These are phyloP conservation scores for Triangularia verruculosa DNA, from an alignment of 2,329 filamentous ascomycete species.

Conservation along the genomic window DNA sequence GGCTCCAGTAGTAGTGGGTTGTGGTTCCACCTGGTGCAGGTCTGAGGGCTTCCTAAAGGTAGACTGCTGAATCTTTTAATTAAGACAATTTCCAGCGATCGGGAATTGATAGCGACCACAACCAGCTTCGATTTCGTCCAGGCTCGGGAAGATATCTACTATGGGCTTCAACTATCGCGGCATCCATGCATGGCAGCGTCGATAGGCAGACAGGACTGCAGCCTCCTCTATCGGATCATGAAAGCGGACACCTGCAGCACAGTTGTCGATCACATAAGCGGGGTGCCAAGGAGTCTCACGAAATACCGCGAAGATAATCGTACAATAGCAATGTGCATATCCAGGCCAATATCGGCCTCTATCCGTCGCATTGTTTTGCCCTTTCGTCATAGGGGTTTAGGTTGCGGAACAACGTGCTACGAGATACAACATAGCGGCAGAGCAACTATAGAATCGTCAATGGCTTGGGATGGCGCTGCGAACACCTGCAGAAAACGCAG, in stretches of 20 bases:
- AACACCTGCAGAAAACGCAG: neutral
- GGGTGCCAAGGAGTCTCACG: neutral
- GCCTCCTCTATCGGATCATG: conserved; percentile 1
- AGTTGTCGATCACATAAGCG: conserved; percentile 1
- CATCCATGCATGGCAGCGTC: neutral
- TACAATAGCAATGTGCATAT: neutral
- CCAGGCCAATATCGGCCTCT: neutral
- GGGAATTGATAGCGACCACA: neutral
- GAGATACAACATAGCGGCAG: neutral
- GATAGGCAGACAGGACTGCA: neutral
- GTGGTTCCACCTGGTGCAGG: conserved; percentile 5
- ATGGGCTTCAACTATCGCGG: neutral
- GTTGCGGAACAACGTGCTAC: neutral
- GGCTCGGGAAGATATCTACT: neutral
- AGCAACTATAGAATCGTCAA: neutral
- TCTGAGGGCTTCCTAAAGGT: neutral
- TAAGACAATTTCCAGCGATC: neutral
- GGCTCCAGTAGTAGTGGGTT: neutral
- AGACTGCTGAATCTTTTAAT: neutral
- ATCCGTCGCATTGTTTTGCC: neutral
- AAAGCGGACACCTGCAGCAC: neutral
- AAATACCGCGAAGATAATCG: neutral
- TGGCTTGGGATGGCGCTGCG: neutral
- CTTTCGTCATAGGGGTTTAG: neutral
- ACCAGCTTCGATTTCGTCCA: neutral